Evolutionary conservation across 2,329 filamentous ascomycete species (phyloP).

Genomic region (Botrytis cinerea): DNA sequence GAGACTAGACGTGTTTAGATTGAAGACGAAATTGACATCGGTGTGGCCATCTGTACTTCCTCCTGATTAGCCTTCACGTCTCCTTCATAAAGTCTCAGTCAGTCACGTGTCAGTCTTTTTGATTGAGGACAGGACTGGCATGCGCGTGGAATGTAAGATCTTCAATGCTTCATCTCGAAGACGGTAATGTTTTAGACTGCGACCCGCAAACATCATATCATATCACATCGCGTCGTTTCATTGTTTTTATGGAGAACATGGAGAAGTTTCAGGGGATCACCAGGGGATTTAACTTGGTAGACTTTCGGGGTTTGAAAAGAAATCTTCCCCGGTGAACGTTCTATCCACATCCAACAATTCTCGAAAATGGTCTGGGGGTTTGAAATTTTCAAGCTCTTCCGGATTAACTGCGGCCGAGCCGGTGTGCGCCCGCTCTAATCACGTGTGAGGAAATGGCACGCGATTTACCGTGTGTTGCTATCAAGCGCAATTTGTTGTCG

Average conservation of each 20-base stretch:
- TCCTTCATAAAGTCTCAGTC: neutral
- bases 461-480: neutral
- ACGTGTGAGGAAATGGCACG: neutral
- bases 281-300: neutral
- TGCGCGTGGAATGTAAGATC: neutral
- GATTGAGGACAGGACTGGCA: no score
- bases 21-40: neutral
- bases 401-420: neutral
- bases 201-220: neutral
- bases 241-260: neutral
- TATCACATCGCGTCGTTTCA: neutral
- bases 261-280: neutral
- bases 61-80: neutral
- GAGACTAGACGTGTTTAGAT: neutral
- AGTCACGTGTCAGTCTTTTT: neutral
- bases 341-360: neutral
- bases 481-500: constrained; percentile 12
- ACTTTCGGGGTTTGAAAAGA: neutral
- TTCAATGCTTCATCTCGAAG: neutral
- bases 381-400: neutral
- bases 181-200: neutral
- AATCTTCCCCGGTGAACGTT: neutral
- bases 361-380: neutral
- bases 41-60: neutral
- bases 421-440: neutral